Evolutionary conservation across 306 rosid species (phyloP).

Genomic region (Rosa persica): DNA sequence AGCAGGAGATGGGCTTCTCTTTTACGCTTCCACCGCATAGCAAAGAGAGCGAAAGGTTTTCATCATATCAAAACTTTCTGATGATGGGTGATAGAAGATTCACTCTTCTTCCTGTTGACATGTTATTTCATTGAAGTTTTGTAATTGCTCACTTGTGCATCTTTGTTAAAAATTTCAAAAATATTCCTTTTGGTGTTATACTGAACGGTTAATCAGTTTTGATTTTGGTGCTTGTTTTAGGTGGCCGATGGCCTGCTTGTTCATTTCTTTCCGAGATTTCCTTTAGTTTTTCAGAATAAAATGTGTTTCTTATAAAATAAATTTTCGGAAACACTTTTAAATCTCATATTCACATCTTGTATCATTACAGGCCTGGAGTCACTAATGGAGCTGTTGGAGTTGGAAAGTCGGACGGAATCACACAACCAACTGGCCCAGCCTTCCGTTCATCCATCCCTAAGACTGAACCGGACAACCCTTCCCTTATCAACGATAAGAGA

Average conservation of each 20-base stretch:
- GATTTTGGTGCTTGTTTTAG: not conserved
- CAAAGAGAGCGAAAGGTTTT: not conserved
- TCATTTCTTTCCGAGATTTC: not conserved
- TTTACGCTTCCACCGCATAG: not conserved
- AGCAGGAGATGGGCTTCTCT: not conserved
- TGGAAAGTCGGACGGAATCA: conserved; percentile 74
- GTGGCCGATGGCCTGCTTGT: not conserved
- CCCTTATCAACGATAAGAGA: conserved; percentile 71
- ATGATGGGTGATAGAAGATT: not conserved
- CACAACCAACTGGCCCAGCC: conserved; percentile 77
- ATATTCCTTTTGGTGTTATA: not conserved
- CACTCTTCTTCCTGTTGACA: conserved; percentile 5
- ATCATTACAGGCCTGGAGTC: conserved; percentile 64
- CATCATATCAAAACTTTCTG: not conserved
- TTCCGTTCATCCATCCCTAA: conserved; percentile 76
- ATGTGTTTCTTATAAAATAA: not conserved
- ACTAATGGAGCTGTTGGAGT: conserved; percentile 71
- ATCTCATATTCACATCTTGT: conserved; percentile 17
- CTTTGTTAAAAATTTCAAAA: not conserved
- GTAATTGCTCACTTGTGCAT: not conserved
- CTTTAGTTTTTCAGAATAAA: not conserved
- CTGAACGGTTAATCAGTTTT: not conserved
- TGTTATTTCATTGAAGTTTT: not conserved
- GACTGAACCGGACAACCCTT: conserved; percentile 67
- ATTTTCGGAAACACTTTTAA: too few species aligned